Conservation (phyloP, 352 stramenopile genomes). For the Pythium vanterpoolii region DNA sequence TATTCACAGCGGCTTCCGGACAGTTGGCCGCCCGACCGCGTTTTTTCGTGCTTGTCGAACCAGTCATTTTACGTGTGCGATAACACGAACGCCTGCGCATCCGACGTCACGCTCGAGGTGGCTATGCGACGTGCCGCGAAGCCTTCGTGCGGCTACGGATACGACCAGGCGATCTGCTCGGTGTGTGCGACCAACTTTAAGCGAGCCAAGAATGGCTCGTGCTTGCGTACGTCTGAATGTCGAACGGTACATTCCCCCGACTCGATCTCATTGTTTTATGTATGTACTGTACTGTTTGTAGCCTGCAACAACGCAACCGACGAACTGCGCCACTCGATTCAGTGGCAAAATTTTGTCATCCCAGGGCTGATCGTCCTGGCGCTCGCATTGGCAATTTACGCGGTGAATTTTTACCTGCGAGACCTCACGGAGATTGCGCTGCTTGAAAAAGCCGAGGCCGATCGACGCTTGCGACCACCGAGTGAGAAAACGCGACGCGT, state of each 20-base stretch:
- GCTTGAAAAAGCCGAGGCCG: conserved; percentile 56
- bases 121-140: conserved; percentile 16
- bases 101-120: conserved; percentile 43
- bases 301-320: conserved; percentile 52
- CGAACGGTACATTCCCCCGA: not conserved
- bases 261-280: not conserved
- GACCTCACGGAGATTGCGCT: conserved; percentile 60
- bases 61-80: conserved; percentile 68
- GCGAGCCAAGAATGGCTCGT: conserved; percentile 49
- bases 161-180: conserved; percentile 66
- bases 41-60: conserved; percentile 57
- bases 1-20: conserved; percentile 35
- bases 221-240: conserved; percentile 60
- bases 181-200: conserved; percentile 59
- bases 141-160: conserved; percentile 42
- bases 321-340: conserved; percentile 43
- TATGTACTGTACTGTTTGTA: conserved; percentile 12
- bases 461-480: conserved; percentile 42
- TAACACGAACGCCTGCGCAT: conserved; percentile 44
- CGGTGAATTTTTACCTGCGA: conserved; percentile 47
- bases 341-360: conserved; percentile 76
- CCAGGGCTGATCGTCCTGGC: conserved; percentile 44
- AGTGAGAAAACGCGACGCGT: conserved; percentile 10
- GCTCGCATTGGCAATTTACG: conserved; percentile 29
- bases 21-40: conserved; percentile 51